Base-by-base conservation (phyloP, 768 basidiomycete genomes). In the Udeniomyces megalosporus region DNA sequence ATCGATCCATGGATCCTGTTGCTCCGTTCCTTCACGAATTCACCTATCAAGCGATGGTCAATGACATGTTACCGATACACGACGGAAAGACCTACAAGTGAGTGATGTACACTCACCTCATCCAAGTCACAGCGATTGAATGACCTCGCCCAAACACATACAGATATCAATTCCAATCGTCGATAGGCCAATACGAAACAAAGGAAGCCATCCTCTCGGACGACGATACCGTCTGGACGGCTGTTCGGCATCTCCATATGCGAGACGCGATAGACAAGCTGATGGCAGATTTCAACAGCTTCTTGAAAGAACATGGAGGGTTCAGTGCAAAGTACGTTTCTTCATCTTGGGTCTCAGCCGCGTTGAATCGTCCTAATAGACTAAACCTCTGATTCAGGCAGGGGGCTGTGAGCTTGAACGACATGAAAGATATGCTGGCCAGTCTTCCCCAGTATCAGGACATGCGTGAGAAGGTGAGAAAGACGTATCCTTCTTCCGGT, bases 371-470 rank as follows among this genome's bases (percentile, higher is more conserved):
- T n/a, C n/a, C n/a, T n/a, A n/a, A n/a, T n/a, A n/a, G n/a, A n/a
- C n/a, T n/a, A n/a, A n/a, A 48, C 7, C 38, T 57, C 54, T 61
- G 28, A 61, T n/a, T n/a, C n/a, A 84, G 85, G 29, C 82, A 88
- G 68, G 83, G 85, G 48, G 87, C 86, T 10, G 85, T 87, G 51
- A 91, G 82, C 68, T 73, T 99, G 51, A 93, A 91, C 69, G 93
- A 96, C 74, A 92, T 99, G 88, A 96, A 95, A 74, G 95, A 99
- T 70, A 95, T 97, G 93, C 78, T 99, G 35, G 95, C 95, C 34
- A 88, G 78, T 70, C 72, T 99, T 65, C 91, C 92, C 1, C 89
- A 95, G 74, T 95, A 86, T 68, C 87, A 92, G 74, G 91, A 95
- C 66, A 86, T 89, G 68, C 81, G 93, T 61, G 92, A 99, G 72